A percentile compares a stretch with the other conserved stretches of the same genome.
These are phyloP conservation scores for Parasarocladium wereldwijsianum DNA, from an alignment of 2,329 filamentous ascomycete species.

Conservation along the genomic window DNA sequence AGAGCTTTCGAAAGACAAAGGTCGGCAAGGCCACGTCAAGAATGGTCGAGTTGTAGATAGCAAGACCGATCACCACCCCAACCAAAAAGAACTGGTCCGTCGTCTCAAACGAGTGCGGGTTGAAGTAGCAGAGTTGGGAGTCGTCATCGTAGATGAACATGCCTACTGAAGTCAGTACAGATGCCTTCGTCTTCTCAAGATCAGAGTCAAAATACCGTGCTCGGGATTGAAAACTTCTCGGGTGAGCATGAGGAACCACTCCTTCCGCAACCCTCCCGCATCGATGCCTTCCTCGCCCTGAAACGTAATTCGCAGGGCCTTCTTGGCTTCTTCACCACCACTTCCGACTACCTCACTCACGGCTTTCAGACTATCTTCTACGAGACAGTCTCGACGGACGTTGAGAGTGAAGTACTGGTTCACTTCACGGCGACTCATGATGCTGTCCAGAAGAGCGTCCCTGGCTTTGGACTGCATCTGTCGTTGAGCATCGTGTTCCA, in stretches of 20 bases:
- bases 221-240: conserved; percentile 84
- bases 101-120: conserved; percentile 76
- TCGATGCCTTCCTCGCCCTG: conserved; percentile 82
- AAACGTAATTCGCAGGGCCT: conserved; percentile 74
- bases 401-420: conserved; percentile 67
- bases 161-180: conserved; percentile 34
- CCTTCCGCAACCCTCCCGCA: conserved; percentile 76
- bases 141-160: conserved; percentile 88
- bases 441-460: conserved; percentile 83
- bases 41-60: conserved; percentile 91
- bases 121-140: conserved; percentile 85
- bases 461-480: conserved; percentile 84
- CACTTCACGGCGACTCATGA: conserved; percentile 58
- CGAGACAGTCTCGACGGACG: conserved; percentile 70
- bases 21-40: conserved; percentile 77
- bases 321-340: conserved; percentile 76
- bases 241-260: conserved; percentile 84
- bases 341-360: conserved; percentile 77
- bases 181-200: no score
- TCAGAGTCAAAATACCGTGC: conserved; percentile 60
- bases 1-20: conserved; percentile 77
- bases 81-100: conserved; percentile 87
- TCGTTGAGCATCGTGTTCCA: conserved; percentile 74
- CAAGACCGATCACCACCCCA: conserved; percentile 73
- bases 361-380: conserved; percentile 72